Base-by-base conservation (phyloP, 495 filamentous ascomycete species). In the Neurospora sp. region DNA sequence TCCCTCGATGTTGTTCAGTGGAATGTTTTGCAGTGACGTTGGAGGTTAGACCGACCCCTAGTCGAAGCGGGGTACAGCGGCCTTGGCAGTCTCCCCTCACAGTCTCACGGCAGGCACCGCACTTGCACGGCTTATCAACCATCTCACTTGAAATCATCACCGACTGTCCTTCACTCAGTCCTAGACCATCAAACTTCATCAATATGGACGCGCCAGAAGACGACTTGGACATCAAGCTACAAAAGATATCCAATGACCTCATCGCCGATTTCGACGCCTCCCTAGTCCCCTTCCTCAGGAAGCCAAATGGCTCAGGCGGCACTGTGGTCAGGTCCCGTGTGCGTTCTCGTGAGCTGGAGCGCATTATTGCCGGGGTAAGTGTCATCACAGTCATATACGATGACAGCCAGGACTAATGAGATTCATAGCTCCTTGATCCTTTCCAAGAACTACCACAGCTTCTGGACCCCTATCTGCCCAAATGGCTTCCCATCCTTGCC, bases 401-500 rank as follows among this genome's bases (percentile, higher is more conserved):
- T 72, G 53, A 12, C 10, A 70, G 37, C 18, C 40, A n/a, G 38
- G 42, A 27, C 76, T 83, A 42, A 80, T 71, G 44, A 48, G 27
- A 31, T 12, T 12, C 71, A 5, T 40, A 81, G 81, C 81, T 97
- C 85, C 86, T 99, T 40, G 94, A 97, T 73, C 93, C 91, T 42
- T 98, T 98, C 78, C 96, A 97, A 85, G 96, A 98, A 83, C 91
- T 93, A 76, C 95, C 96, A 22, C 96, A 99, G 79, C 88, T 99
- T 5, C 88, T 99, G n/a, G 96, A 99, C 81, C 91, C 94, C 1
- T 85, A 96, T 79, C 87, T 99, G 61, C 88, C 90, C 72, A 84
- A 83, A 72, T 88, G 96, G 78, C 80, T 99, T 46, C 88, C 92
- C 40, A 84, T 87, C 9, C 85, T 98, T 66, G 89, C 92, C 22